Evolutionary conservation across 2,329 filamentous ascomycete species (phyloP), one percentile per base, ranked within the genome.

Genomic region (Leptographium lundbergii): DNA sequence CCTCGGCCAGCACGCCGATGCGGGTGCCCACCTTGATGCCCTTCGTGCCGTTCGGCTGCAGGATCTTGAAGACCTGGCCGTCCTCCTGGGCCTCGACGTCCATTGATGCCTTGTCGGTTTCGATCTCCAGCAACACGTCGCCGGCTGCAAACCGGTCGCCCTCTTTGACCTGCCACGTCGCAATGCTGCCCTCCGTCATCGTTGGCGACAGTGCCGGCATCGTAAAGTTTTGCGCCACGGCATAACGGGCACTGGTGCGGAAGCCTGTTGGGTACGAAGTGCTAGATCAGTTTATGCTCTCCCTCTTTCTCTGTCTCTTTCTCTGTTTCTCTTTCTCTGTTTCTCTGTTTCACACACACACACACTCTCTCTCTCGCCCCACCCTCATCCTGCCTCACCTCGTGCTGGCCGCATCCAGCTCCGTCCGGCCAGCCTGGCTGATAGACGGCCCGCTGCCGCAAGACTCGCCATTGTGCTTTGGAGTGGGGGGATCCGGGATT

Each of bases 41-140:
- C 76, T 95, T 94, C 71, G 80, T 80, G 58, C 89, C 89, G 69
- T 91, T 86, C 51, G 76, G 76, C 69, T 84, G 77, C 69, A 85
- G 81, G 66, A 95, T 92, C 78, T 94, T 95, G 69, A 91, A 85
- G 72, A 95, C 75, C 65, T 92, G 77, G 50, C 91, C 90, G 69
- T 95, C 89, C 52, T 95, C 90, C 74, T 94, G 90, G 48, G 90
- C 90, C 77, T 95, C 91, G 29, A 95, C 90, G 66, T 95, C 91
- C 89, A 95, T 95, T 59, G 89, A 89, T 59, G 90, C 90, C 79
- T 95, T 95, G 73, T 95, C 90, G 61, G 90, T 95, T 76, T 95
- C 90, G 70, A 95, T 94, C 74, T 95, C 90, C 61, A 95, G 83
- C 57, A 95, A 79, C 36, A 95, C 89, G 71, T 95, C 90, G 65